phyloP scores from a whole-genome alignment of 2,329 filamentous ascomycete genomes.

The Cryphonectria parasitica region DNA sequence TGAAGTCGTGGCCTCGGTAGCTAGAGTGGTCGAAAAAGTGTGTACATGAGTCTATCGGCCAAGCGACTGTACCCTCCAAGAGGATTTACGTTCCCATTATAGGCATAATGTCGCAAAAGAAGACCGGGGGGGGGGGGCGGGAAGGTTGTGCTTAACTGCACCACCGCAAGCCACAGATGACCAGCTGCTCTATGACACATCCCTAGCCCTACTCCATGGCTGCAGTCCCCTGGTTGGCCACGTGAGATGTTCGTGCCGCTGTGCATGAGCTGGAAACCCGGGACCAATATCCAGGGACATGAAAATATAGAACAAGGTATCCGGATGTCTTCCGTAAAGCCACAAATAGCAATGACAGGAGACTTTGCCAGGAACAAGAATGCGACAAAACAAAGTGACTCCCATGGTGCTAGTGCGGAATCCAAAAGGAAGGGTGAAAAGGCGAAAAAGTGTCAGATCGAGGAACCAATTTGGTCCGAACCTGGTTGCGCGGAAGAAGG shows the following conservation, averaged over 20 bases:
- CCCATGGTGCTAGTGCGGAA: conserved; percentile 5
- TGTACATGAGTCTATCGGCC: not conserved
- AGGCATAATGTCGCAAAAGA: not conserved
- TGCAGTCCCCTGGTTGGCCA: conserved; percentile 11
- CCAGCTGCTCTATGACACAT: not conserved
- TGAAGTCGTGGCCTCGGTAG: conserved; percentile 10
- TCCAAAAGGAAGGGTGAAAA: not conserved
- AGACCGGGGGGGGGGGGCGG: not conserved
- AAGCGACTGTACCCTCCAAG: not conserved
- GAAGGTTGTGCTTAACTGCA: no score
- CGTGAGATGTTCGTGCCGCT: not conserved
- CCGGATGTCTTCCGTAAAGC: not conserved
- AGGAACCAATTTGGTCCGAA: not conserved
- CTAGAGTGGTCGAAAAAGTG: not conserved
- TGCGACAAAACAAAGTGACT: not conserved
- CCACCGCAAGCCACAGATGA: conserved; percentile 10
- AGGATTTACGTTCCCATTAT: not conserved
- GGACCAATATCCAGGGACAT: not conserved
- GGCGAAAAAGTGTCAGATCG: not conserved
- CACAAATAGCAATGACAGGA: not conserved
- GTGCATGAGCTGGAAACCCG: not conserved
- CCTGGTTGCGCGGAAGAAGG: not conserved
- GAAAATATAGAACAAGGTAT: not conserved
- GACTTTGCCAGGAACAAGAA: not conserved
- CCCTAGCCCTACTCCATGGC: not conserved